Base-by-base conservation (phyloP, 768 basidiomycete genomes). In the Amanita jacksonii region DNA sequence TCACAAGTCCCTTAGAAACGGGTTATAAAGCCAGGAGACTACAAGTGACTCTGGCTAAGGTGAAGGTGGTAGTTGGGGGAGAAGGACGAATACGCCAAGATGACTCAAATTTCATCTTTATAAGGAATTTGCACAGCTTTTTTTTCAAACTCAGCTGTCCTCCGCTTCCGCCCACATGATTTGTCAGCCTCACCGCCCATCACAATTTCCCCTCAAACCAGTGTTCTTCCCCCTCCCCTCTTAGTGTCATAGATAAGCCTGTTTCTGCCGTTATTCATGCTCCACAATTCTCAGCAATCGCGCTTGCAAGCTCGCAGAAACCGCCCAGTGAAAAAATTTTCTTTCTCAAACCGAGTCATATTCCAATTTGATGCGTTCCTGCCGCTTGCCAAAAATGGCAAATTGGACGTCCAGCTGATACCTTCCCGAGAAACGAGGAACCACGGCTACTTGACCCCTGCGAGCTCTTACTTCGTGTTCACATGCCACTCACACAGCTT, bases 111-210 rank as follows among this genome's bases (percentile, higher is more conserved):
- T 16, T 23, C 3, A 18, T 28, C 36, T 38, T 38, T 37, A 35
- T 35, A 37, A 38, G 25, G 35, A 37, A 19, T 1, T 13, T 13
- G n/a, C 35, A 45, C 43, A 45, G 43, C 43, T 25, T 13, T 31
- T 38, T 38, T 45, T 45, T 38, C 34, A 45, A 45, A 45, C 43
- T 45, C 43, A 36, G 43, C 32, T 15, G 23, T 19, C 34, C 42
- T 34, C 22, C 43, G 12, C 32, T 15, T 25, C 12, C 41, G 20
- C 32, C 23, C 28, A 28, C 6, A 28, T 19, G 15, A 36, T 38
- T 45, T 18, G 43, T 45, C 23, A 45, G 43, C 43, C 9, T 5
- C n/a, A 8, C 20, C 34, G 13, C 8, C 34, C 18, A 20, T 20
- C 16, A 24, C 18, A 9, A 16, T n/a, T 28, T 4, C 13, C 36